Evolutionary conservation across 2,329 filamentous ascomycete species (phyloP), one percentile per base, ranked within the genome.

Genomic region (Coniochaeta ligniaria): DNA sequence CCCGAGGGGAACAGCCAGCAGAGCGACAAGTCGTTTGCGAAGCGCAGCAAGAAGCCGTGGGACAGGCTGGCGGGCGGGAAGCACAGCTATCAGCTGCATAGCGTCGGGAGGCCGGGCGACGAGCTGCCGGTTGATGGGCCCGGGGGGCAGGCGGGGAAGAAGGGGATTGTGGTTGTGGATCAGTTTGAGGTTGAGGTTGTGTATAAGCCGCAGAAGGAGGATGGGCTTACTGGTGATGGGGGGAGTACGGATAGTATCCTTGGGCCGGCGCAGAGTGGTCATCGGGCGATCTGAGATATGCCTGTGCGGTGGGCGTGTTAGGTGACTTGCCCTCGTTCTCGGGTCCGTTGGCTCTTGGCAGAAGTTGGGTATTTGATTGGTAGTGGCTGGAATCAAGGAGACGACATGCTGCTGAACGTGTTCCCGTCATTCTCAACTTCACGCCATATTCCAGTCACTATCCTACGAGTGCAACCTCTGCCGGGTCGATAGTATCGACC

Each of bases 11-110:
- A 47, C n/a, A 47, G 47, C 47, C 22, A 45, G 24, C 3, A 58
- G 35, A 35, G 35, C 54, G 54, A 36, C 7, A 12, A 7, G 8
- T 57, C 54, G 9, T 36, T 36, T 22, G 28, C 54, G 12, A 57
- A 24, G 54, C 54, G 54, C 33, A 57, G 41, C 36, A 59, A 57
- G 26, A 38, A 59, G 24, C 59, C 47, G n/a, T 52, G 59, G 57
- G 54, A 36, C 31, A 43, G 57, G 26, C 43, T 45, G 43, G 56
- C 17, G 43, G 58, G 33, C 17, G 43, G 26, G 22, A 33, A 56
- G 50, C 63, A 65, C 43, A 59, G 24, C 4, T 65, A 65, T n/a
- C 63, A 64, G 60, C 45, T 65, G 45, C 63, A 65, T 38, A 63
- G 62, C 41, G 41, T 65, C 3, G 59, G 60, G 20, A 63, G 61